Base-by-base conservation (phyloP, 805 yeast species). In the Candida cerambycidarum region DNA sequence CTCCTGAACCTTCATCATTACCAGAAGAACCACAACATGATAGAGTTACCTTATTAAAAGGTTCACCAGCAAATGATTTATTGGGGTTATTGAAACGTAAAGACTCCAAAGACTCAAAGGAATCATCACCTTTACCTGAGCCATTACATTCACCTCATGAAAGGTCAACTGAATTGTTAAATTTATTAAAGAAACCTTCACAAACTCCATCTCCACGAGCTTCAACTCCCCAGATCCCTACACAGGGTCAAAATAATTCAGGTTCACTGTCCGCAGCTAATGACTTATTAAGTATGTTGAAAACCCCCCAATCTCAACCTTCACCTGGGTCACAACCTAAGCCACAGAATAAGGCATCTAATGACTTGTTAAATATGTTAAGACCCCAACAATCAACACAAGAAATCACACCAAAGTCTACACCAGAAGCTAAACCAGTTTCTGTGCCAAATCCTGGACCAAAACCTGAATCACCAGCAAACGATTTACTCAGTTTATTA, bases 21-120 rank as follows among this genome's bases (percentile, higher is more conserved):
- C 28, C 10, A 24, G 18, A 18, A 11, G 21, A 25, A 4, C 15
- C 37, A 19, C 41, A 33, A 48, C 50, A 47, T 13, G 64, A 58
- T 1, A 63, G 63, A 42, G 46, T 62, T 9, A 62, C 57, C 12
- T 44, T 66, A 10, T 56, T 65, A 47, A 63, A 59, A 45, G 54
- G 62, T 42, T 46, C 43, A n/a, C 41, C 57, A 12, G 46, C 60
- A 2, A 45, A 43, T 34, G 58, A 57, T 24, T 38, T 56, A 24
- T 43, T 56, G 34, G 52, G 52, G 1, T 37, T 55, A 30, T 33
- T 39, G 14, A 43, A 34, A n/a, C 28, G 38, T 19, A 21, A 33
- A 10, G 30, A 16, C 19, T 6, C 10, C 27, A 6, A 5, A 14
- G 13, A 7, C 32, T 14, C 32, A 21, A 21, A 8, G n/a, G n/a